Evolutionary conservation across 352 stramenopile genomes (phyloP).

Genomic region (Pythium diclinum): DNA sequence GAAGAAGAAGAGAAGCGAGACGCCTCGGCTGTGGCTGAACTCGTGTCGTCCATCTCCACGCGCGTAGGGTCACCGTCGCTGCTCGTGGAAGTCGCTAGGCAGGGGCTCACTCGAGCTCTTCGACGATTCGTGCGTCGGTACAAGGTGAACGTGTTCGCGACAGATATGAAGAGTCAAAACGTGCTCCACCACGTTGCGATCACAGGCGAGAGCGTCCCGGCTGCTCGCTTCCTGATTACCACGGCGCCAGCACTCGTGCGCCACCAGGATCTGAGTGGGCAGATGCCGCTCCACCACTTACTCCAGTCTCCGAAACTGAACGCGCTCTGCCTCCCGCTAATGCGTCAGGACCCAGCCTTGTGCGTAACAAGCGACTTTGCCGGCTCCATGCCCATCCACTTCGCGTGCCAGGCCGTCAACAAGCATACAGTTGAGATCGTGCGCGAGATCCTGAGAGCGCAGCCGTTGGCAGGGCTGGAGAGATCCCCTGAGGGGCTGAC

Average conservation of each 20-base stretch:
- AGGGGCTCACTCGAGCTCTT: slow-evolving; percentile 39
- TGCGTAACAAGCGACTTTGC: slow-evolving; percentile 44
- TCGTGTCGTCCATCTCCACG: neutral
- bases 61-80: slow-evolving; percentile 29
- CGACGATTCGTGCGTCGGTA: slow-evolving; percentile 40
- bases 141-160: slow-evolving; percentile 48
- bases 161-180: slow-evolving; percentile 47
- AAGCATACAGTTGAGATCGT: slow-evolving; percentile 42
- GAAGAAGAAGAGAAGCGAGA: slow-evolving; percentile 16
- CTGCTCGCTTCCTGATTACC: slow-evolving; percentile 41
- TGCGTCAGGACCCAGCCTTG: slow-evolving; percentile 34
- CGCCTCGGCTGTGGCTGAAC: neutral
- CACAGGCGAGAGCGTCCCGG: slow-evolving; percentile 32
- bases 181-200: slow-evolving; percentile 48
- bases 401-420: slow-evolving; percentile 54
- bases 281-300: slow-evolving; percentile 59
- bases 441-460: slow-evolving; percentile 38
- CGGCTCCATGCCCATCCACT: slow-evolving; percentile 56
- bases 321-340: slow-evolving; percentile 38
- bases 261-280: slow-evolving; percentile 50
- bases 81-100: slow-evolving; percentile 48
- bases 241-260: slow-evolving; percentile 39
- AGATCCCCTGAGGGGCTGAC: slow-evolving; percentile 32
- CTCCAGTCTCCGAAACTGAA: slow-evolving; percentile 47
- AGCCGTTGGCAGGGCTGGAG: slow-evolving; percentile 37